Base-by-base conservation (phyloP, 352 stramenopile genomes). In the Peronosclerospora sorghi region DNA sequence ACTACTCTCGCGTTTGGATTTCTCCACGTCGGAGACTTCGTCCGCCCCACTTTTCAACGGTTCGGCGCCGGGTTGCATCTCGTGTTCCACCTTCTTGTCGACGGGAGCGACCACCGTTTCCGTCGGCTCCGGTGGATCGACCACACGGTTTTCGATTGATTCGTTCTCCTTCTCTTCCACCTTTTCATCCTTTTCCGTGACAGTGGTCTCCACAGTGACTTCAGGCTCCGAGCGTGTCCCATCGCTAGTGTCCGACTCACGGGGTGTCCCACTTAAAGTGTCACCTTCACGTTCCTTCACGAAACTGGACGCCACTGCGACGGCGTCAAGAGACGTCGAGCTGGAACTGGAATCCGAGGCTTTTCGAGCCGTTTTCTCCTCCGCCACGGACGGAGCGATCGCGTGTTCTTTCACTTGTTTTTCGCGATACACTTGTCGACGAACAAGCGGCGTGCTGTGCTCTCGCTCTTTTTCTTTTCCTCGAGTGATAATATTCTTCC, bases 371-470 rank as follows among this genome's bases (percentile, higher is more conserved):
- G 19, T 12, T 21, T 26, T 4, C 12, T 42, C 41, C 21, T 54
- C 46, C 4, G 15, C 9, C 20, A 35, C 7, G 2, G 29, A 15
- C n/a, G 35, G 14, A 27, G 59, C 56, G 26, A 63, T 50, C 14
- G 28, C 14, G 10, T 9, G 24, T 17, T 59, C 38, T 45, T 61
- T 59, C 5, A 60, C 21, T 21, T 63, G 51, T 43, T 84, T 87
- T 44, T 87, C 68, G 6, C 75, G 73, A 48, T 81, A 83, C 13
- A 81, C 48, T 40, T 80, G 72, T 5, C 72, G 72, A 27, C 65
- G 64, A n/a, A n/a, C n/a, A n/a, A n/a, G n/a, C 6, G 56, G 40
- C 18, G 40, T 43, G 4, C 29, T 28, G 15, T 20, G 1, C 8
- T 26, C 20, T 36, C 20, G 1, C 8, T 26, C 20, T 36, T 64